Conservation (phyloP, 2,329 filamentous ascomycete species). For the Alternaria longipes region DNA sequence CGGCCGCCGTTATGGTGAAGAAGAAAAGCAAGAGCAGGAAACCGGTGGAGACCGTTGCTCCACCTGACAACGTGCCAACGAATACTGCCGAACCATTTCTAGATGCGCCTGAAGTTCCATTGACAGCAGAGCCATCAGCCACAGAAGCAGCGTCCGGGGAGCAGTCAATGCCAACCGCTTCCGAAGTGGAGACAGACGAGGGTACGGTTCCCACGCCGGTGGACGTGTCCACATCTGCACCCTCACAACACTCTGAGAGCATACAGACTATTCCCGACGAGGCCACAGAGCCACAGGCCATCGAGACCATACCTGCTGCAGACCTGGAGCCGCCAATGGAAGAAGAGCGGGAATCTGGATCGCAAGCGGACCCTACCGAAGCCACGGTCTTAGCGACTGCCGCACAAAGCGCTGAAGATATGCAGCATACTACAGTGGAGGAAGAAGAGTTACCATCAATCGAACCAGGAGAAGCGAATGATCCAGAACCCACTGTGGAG, state of each 20-base stretch:
- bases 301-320: constrained; percentile 11
- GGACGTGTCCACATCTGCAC: constrained; percentile 31
- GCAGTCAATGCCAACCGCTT: constrained; percentile 19
- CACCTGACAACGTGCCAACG: constrained; percentile 36
- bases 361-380: constrained; percentile 7
- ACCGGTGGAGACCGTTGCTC: constrained; percentile 38
- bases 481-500: constrained; percentile 10
- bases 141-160: constrained; percentile 17
- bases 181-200: constrained; percentile 21
- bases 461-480: constrained; percentile 14
- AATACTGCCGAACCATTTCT: constrained; percentile 33
- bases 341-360: constrained; percentile 8
- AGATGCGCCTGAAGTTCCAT: constrained; percentile 26
- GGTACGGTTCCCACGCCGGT: constrained; percentile 26
- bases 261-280: constrained; percentile 14
- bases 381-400: constrained; percentile 7
- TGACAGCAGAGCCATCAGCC: constrained; percentile 30
- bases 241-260: constrained; percentile 19
- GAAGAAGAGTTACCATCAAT: constrained; percentile 9
- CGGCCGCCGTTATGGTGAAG: constrained; percentile 41
- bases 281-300: constrained; percentile 6
- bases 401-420: constrained; percentile 8
- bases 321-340: constrained; percentile 15
- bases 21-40: constrained; percentile 47
- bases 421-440: constrained; percentile 1